Evolutionary conservation across 1,284 basidiomycete genomes (phyloP).

Genomic region (Agroathelia rolfsii): DNA sequence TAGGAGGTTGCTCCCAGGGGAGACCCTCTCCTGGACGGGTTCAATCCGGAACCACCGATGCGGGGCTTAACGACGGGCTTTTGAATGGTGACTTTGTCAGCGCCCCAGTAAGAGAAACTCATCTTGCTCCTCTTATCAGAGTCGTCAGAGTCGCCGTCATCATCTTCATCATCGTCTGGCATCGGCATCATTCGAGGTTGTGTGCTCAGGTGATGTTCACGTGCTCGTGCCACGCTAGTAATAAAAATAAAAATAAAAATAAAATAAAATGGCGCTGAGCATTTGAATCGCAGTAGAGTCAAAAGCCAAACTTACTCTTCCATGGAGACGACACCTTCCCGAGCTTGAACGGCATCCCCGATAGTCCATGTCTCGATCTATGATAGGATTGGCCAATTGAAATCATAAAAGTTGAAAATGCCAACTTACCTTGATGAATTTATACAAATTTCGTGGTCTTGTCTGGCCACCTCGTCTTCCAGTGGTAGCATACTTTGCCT

Average conservation of each 20-base stretch:
- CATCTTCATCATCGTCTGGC: conserved; percentile 42
- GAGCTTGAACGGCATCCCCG: conserved; percentile 58
- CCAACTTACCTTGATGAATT: conserved; percentile 72
- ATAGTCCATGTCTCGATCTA: conserved; percentile 89
- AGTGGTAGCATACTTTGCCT: conserved; percentile 71
- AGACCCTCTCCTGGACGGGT: conserved; percentile 35
- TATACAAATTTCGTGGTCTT: conserved; percentile 80
- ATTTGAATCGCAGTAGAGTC: too few relatives aligned
- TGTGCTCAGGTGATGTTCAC: conserved; percentile 37
- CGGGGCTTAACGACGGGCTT: conserved; percentile 56
- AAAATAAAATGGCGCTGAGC: conserved; percentile 7
- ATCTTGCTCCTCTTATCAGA: conserved; percentile 83
- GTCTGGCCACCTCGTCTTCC: conserved; percentile 63
- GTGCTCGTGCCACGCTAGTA: conserved; percentile 54
- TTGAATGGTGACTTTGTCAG: conserved; percentile 77
- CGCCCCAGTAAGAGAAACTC: conserved; percentile 87
- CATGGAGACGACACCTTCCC: conserved; percentile 71
- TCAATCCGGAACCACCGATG: conserved; percentile 24
- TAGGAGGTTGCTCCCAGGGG: conserved; percentile 43
- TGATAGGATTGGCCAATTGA: conserved; percentile 7
- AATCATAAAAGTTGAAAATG: too few relatives aligned
- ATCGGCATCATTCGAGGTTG: conserved; percentile 65
- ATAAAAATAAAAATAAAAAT: conserved; percentile 10
- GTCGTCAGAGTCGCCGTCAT: conserved; percentile 60
- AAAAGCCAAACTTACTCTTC: conserved; percentile 58